phyloP scores from a whole-genome alignment of 1,284 basidiomycete genomes.

The Xerocomus alliaceus region DNA sequence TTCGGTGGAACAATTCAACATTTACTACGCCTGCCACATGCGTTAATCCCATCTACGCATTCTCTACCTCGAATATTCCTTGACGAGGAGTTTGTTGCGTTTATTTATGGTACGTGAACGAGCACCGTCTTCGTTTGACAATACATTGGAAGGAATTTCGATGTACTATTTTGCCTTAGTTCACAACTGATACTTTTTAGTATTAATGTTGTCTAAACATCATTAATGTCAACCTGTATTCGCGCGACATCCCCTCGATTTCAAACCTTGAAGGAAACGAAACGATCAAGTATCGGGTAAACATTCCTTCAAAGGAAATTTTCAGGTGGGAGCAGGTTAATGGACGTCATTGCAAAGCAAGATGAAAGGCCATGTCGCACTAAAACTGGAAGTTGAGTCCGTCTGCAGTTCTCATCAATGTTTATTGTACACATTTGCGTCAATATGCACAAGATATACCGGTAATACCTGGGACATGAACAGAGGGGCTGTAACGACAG shows the following conservation, averaged over 20 bases:
- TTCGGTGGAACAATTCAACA: constrained; percentile 23
- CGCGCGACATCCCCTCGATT: constrained; percentile 9
- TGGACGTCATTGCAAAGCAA: too few relatives aligned
- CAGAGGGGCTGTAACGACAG: too few relatives aligned
- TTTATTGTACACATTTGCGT: too few relatives aligned
- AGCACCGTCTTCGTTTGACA: constrained; percentile 25
- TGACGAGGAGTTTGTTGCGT: constrained; percentile 13
- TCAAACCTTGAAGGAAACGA: too few relatives aligned
- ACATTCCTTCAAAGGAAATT: too few relatives aligned
- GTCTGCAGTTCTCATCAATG: too few relatives aligned
- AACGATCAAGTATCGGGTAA: too few relatives aligned
- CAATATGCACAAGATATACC: not conserved
- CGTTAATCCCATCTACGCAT: constrained; percentile 14
- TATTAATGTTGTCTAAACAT: constrained; percentile 45
- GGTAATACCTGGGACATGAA: too few relatives aligned
- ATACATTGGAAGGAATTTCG: constrained; percentile 35
- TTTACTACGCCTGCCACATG: constrained; percentile 4
- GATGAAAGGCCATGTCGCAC: too few relatives aligned
- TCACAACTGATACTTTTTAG: constrained; percentile 26
- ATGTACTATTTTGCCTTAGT: constrained; percentile 41
- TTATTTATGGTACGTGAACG: constrained; percentile 38
- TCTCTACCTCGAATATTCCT: constrained; percentile 7
- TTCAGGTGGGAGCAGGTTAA: too few relatives aligned
- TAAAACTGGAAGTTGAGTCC: too few relatives aligned
- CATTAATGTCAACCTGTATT: constrained; percentile 42